Conservation (phyloP, 306 rosid species). For the Castanea sativa region DNA sequence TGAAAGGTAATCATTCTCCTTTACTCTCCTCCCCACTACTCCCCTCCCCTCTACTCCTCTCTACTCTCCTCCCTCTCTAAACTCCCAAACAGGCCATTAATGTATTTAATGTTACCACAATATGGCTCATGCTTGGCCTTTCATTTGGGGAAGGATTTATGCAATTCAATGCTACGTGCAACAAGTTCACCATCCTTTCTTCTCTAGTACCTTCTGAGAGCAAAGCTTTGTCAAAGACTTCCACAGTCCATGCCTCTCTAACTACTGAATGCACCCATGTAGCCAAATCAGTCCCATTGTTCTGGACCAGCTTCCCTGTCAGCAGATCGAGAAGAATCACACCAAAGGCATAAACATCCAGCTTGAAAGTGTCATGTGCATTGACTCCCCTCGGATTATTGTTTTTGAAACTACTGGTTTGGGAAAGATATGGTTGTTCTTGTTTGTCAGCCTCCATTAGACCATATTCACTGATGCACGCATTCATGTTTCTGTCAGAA, state of each 20-base stretch:
- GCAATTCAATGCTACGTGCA: constrained; percentile 61
- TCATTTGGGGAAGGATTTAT: constrained; percentile 42
- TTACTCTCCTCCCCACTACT: too few relatives aligned
- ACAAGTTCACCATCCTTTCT: constrained; percentile 68
- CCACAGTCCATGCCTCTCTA: constrained; percentile 68
- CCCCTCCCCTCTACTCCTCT: too few relatives aligned
- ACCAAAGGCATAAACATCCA: constrained; percentile 59
- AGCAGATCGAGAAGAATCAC: constrained; percentile 70
- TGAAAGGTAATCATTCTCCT: too few relatives aligned
- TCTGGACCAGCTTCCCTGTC: constrained; percentile 61
- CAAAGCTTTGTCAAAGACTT: constrained; percentile 55
- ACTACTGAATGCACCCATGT: constrained; percentile 63
- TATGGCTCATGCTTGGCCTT: constrained; percentile 49
- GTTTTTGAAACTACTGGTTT: constrained; percentile 11
- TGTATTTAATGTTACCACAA: constrained; percentile 39
- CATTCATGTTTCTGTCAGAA: constrained; percentile 56
- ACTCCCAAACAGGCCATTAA: too few relatives aligned
- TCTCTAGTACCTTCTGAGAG: constrained; percentile 55
- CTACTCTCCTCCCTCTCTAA: too few relatives aligned
- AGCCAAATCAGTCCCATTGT: constrained; percentile 57
- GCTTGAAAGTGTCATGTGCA: constrained; percentile 38
- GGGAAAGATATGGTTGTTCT: constrained; percentile 19
- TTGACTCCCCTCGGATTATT: constrained; percentile 15
- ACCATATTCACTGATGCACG: constrained; percentile 69
- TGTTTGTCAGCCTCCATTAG: constrained; percentile 48